Percentiles rank a stretch among this genome's conserved stretches.
These are phyloP conservation scores for Fusarium begoniae DNA, from an alignment of 2,329 filamentous ascomycete genomes.

Conservation along the genomic window DNA sequence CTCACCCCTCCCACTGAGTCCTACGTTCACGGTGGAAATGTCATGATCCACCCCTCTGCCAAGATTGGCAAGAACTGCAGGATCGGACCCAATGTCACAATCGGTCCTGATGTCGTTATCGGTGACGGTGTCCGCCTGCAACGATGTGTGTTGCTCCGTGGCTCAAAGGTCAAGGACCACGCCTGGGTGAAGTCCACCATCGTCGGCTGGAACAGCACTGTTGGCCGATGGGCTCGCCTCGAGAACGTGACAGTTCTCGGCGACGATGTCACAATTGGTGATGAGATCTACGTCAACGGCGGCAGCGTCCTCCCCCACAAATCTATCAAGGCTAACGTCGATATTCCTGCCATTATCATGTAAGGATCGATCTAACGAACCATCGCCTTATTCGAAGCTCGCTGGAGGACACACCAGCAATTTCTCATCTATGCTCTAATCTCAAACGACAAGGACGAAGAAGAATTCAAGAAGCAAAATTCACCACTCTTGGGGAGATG, in stretches of 20 bases:
- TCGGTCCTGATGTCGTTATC: slow-evolving; percentile 90
- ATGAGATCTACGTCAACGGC: slow-evolving; percentile 98
- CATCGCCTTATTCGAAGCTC: background rate
- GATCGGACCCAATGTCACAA: slow-evolving; percentile 96
- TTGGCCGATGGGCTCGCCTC: slow-evolving; percentile 93
- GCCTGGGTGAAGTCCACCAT: slow-evolving; percentile 99
- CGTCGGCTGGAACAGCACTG: slow-evolving; percentile 96
- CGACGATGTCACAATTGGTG: slow-evolving; percentile 96
- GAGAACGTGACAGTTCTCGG: slow-evolving; percentile 99
- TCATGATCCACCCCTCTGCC: slow-evolving; percentile 90
- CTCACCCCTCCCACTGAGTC: slow-evolving; percentile 78
- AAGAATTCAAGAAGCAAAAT: slow-evolving; percentile 34
- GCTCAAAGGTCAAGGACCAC: slow-evolving; percentile 97
- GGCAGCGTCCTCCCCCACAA: slow-evolving; percentile 96
- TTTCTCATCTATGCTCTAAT: slow-evolving; percentile 28
- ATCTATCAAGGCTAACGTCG: slow-evolving; percentile 98
- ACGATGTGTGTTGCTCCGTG: slow-evolving; percentile 87
- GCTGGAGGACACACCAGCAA: slow-evolving; percentile 38
- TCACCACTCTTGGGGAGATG: slow-evolving; percentile 44
- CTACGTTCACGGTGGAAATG: slow-evolving; percentile 92
- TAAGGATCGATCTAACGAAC: slow-evolving; percentile 52
- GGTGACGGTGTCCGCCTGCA: slow-evolving; percentile 95
- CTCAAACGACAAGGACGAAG: slow-evolving; percentile 32
- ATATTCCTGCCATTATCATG: slow-evolving; percentile 77
- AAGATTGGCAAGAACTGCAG: slow-evolving; percentile 99